A percentile compares a stretch with the other conserved stretches of the same genome.
Conservation (phyloP, 2,329 filamentous ascomycete genomes). For the Penicillium occitanis region DNA sequence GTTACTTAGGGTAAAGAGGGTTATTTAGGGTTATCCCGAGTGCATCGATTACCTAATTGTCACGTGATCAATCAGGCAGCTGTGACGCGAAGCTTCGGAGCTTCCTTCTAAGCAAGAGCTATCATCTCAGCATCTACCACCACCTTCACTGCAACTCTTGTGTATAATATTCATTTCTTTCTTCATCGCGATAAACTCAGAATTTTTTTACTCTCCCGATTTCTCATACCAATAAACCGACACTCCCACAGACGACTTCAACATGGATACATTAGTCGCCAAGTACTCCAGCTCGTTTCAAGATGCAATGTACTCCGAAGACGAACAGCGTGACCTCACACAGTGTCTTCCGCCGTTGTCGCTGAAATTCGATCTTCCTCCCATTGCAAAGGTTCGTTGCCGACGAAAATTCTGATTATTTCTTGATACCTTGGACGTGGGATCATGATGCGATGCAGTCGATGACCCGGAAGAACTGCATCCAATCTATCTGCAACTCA, state of each 20-base stretch:
- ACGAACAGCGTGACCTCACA: conserved; percentile 72
- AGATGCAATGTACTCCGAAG: conserved; percentile 68
- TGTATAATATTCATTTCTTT: conserved; percentile 4
- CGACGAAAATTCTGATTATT: not conserved
- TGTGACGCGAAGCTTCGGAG: conserved; percentile 37
- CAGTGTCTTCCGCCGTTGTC: conserved; percentile 74
- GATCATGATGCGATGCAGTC: not conserved
- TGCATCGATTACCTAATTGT: not conserved
- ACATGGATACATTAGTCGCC: conserved; percentile 90
- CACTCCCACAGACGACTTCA: not conserved
- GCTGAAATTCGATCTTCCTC: conserved; percentile 92
- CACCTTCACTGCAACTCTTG: conserved; percentile 1
- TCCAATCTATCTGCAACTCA: not conserved
- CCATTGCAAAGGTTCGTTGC: conserved; percentile 77
- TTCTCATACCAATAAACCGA: not conserved
- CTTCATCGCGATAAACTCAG: not conserved
- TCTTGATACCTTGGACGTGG: not conserved
- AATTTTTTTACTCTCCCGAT: too few relatives aligned
- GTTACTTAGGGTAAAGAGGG: not conserved
- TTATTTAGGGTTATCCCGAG: not conserved
- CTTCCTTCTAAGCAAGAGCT: conserved; percentile 26
- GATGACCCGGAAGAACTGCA: not conserved
- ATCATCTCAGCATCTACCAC: conserved; percentile 23
- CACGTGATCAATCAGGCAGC: conserved; percentile 32
- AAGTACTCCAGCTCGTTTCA: conserved; percentile 80